phyloP scores from a whole-genome alignment of 495 filamentous ascomycete genomes.

The Penicillium verhagenii region DNA sequence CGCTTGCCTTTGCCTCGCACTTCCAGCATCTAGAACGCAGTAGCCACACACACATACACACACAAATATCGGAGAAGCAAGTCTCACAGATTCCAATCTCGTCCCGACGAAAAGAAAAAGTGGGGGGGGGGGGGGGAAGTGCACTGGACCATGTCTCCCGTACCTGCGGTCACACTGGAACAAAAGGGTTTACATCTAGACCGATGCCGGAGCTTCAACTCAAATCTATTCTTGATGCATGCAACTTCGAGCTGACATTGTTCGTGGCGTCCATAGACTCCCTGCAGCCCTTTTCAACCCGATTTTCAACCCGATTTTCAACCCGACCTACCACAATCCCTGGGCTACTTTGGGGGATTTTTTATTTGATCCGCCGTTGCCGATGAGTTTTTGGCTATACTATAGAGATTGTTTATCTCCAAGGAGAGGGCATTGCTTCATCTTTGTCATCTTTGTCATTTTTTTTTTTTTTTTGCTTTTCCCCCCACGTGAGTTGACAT shows the following conservation, averaged over 20 bases:
- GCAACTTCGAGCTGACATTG: slow-evolving; percentile 13
- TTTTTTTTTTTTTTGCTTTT: no score
- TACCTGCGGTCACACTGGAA: slow-evolving; percentile 29
- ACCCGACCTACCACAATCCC: slow-evolving; percentile 4
- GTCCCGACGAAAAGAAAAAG: slow-evolving; percentile 11
- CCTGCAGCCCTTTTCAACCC: background rate
- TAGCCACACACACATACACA: background rate
- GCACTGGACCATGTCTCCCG: slow-evolving; percentile 18
- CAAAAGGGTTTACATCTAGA: slow-evolving; percentile 19
- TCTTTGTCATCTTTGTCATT: no score
- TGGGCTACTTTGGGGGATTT: no score
- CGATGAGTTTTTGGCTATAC: background rate
- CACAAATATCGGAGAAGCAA: background rate
- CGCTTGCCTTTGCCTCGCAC: background rate
- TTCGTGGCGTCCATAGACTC: slow-evolving; percentile 4
- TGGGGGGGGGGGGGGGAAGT: no score
- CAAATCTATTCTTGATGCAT: slow-evolving; percentile 9
- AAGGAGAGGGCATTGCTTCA: no score
- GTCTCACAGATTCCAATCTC: slow-evolving; percentile 24
- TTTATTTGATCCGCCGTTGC: slow-evolving; percentile 16
- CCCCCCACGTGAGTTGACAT: background rate
- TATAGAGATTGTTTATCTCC: background rate
- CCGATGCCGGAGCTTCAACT: slow-evolving; percentile 19
- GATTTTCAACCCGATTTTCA: slow-evolving; percentile 5
- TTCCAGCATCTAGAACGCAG: slow-evolving; percentile 4